Percentiles rank a stretch among this genome's conserved stretches.
Conservation (phyloP, 1,139 yeast species). For the Komagataea norvegica region DNA sequence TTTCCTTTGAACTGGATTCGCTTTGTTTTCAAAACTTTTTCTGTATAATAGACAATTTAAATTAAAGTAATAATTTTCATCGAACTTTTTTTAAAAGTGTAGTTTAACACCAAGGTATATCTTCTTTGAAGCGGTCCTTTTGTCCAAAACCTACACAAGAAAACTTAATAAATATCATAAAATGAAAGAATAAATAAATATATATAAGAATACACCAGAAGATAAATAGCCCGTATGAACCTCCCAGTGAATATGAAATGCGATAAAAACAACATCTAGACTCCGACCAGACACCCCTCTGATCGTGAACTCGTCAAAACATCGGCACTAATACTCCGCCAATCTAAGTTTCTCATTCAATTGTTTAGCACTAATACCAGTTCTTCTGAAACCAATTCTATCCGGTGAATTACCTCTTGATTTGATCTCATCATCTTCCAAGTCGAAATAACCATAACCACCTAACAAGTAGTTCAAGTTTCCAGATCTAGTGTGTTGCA, state of each 20-base stretch:
- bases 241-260: too few species aligned
- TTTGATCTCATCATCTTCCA: constrained; percentile 65
- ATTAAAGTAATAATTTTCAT: too few species aligned
- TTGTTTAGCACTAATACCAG: constrained; percentile 51
- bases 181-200: neutral
- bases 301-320: neutral
- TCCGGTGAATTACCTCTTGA: constrained; percentile 71
- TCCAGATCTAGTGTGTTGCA: constrained; percentile 28
- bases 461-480: constrained; percentile 53
- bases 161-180: neutral
- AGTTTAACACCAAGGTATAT: too few species aligned
- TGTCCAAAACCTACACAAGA: too few species aligned
- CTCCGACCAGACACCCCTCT: neutral
- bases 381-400: constrained; percentile 35
- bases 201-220: neutral
- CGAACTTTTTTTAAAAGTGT: too few species aligned
- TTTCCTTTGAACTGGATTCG: too few species aligned
- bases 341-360: constrained; percentile 70
- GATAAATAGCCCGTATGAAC: too few species aligned
- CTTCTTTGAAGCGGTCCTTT: too few species aligned
- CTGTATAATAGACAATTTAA: constrained; percentile 6
- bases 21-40: neutral
- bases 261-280: neutral
- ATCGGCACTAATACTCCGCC: constrained; percentile 53
- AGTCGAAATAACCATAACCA: constrained; percentile 75